A percentile compares a stretch with the other conserved stretches of the same genome.
These are phyloP conservation scores for Nemania bipapillata DNA, from an alignment of 2,329 filamentous ascomycete species.

Conservation along the genomic window DNA sequence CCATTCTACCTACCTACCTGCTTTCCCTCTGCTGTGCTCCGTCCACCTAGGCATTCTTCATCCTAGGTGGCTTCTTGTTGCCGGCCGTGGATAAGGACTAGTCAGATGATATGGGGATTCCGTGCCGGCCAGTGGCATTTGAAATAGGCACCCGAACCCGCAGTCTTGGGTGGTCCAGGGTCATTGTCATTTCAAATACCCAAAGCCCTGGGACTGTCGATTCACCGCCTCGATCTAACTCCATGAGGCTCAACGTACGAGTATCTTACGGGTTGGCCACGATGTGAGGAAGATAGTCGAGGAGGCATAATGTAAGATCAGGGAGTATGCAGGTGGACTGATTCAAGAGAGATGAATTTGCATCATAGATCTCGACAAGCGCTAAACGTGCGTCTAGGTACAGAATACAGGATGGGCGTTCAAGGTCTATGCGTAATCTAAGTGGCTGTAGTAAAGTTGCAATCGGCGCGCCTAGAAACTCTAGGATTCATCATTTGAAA, in stretches of 20 bases:
- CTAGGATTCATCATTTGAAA: slow-evolving; percentile 18
- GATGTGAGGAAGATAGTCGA: background rate
- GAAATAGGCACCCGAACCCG: slow-evolving; percentile 33
- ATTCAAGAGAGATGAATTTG: background rate
- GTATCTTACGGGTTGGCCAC: background rate
- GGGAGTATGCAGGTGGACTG: background rate
- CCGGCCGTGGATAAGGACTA: slow-evolving; percentile 3
- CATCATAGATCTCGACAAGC: background rate
- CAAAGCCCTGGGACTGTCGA: slow-evolving; percentile 28
- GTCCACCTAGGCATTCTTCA: background rate
- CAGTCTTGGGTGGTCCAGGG: slow-evolving; percentile 33
- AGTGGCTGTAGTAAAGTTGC: background rate
- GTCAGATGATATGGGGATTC: slow-evolving; percentile 18
- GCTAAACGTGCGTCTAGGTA: background rate
- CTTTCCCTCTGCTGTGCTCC: background rate
- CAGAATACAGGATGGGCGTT: too few relatives aligned
- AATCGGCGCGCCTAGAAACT: slow-evolving; percentile 7
- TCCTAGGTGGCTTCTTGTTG: slow-evolving; percentile 6
- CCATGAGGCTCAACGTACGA: slow-evolving; percentile 21
- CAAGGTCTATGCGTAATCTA: background rate
- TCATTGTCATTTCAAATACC: slow-evolving; percentile 38
- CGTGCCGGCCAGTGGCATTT: slow-evolving; percentile 29
- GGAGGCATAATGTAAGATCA: too few relatives aligned
- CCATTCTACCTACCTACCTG: background rate
- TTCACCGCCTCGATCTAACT: slow-evolving; percentile 28